Base-by-base conservation (phyloP, 371 early-diverging fungal genomes). In the Saksenaea vasiformis region DNA sequence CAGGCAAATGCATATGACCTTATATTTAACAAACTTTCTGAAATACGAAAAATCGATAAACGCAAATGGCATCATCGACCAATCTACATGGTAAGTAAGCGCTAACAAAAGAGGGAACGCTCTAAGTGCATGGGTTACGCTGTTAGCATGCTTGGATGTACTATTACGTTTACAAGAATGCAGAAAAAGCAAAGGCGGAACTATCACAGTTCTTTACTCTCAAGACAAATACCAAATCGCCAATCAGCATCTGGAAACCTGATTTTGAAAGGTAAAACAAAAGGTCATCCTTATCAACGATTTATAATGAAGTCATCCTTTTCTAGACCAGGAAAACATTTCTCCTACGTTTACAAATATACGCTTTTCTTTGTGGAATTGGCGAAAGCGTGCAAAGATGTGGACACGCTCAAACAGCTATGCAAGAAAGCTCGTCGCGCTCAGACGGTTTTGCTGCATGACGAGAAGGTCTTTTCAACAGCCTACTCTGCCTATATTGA, bases 21-120 rank as follows among this genome's bases (percentile, higher is more conserved):
- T 11, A 72, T 88, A 2, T 76, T 79, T 24, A 68, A 77, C 3
- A 80, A 80, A 15, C 62, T 91, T 10, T 62, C 64, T 10, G 68
- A 80, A 19, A 77, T 90, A 38, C 71, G 81, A 31, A 62, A 66
- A 19, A 58, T 72, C 1, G 91, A 91, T 60, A 87, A 83, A 60
- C 84, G 86, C 11, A 72, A 70, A 14, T 86, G 86, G 86, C 89
- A 90, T 28, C 92, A 91, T 62, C 80, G 87, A 26, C 86, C 87
- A 0, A 72, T 78, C 14, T 91, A 77, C 64, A 80, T 83, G 68
- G 91, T 91, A 79, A 58, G 72, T 53, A 31, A 19, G 14, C n/a
- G 60, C 13, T n/a, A n/a, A n/a, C n/a, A n/a, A 38, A 28, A 39
- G n/a, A 19, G 8, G 24, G 5, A 13, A 10, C 3, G 14, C 17